Evolutionary conservation across 192 early-diverging fungal species (phyloP).

Genomic region (Coemansia sp.): DNA sequence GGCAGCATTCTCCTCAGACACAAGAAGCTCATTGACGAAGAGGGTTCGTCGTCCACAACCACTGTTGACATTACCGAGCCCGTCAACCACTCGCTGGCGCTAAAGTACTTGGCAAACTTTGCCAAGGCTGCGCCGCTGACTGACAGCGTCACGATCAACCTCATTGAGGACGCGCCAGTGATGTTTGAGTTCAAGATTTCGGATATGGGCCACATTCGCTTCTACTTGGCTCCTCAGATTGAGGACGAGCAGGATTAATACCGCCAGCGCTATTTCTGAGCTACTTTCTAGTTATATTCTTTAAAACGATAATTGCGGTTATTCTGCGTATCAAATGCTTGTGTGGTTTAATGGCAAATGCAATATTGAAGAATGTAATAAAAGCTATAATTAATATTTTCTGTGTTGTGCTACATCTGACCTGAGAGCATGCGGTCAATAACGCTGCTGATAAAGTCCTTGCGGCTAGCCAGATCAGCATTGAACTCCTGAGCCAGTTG

Average conservation of each 20-base stretch:
- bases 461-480: constrained; percentile 60
- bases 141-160: constrained; percentile 70
- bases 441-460: constrained; percentile 69
- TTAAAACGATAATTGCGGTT: neutral
- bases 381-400: neutral
- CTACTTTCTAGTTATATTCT: neutral
- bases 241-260: constrained; percentile 61
- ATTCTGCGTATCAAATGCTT: no score
- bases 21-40: constrained; percentile 71
- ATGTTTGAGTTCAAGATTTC: constrained; percentile 92
- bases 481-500: constrained; percentile 65
- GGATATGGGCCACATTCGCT: constrained; percentile 88
- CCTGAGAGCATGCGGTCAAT: constrained; percentile 53
- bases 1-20: constrained; percentile 83
- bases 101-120: constrained; percentile 95
- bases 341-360: neutral
- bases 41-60: constrained; percentile 55
- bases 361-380: neutral
- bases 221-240: constrained; percentile 86
- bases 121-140: constrained; percentile 90
- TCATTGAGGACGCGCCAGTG: constrained; percentile 86
- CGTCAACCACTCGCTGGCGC: constrained; percentile 80
- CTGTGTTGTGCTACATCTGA: constrained; percentile 8
- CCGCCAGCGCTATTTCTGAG: neutral
- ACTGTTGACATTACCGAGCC: constrained; percentile 77